phyloP scores from a whole-genome alignment of 1,284 basidiomycete genomes.

The Rhodofomes roseus region DNA sequence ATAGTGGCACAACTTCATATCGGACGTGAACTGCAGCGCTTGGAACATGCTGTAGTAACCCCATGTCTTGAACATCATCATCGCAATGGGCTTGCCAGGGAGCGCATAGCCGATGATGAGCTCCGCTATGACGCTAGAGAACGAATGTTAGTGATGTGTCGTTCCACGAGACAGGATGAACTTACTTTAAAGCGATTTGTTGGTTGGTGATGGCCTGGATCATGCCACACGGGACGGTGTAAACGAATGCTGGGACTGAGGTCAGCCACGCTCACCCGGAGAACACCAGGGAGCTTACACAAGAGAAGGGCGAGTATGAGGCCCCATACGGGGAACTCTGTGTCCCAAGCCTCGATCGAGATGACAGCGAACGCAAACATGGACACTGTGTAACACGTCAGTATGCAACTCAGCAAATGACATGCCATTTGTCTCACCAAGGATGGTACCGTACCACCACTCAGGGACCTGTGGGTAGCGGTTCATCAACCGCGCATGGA shows the following conservation, averaged over 20 bases:
- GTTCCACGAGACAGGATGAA: neutral
- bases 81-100: slow-evolving; percentile 44
- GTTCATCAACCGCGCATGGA: slow-evolving; percentile 59
- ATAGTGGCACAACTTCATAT: slow-evolving; percentile 73
- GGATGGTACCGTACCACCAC: slow-evolving; percentile 52
- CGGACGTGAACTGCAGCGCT: slow-evolving; percentile 49
- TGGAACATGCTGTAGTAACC: slow-evolving; percentile 43
- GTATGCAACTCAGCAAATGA: slow-evolving; percentile 26
- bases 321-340: slow-evolving; percentile 66
- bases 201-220: slow-evolving; percentile 54
- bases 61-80: slow-evolving; percentile 58
- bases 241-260: slow-evolving; percentile 30
- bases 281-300: slow-evolving; percentile 16
- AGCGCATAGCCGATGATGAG: slow-evolving; percentile 47
- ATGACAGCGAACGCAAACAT: slow-evolving; percentile 63
- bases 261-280: neutral
- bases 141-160: neutral
- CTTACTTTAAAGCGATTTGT: slow-evolving; percentile 42
- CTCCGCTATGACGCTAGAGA: slow-evolving; percentile 41
- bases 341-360: slow-evolving; percentile 67
- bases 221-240: slow-evolving; percentile 50
- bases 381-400: slow-evolving; percentile 25
- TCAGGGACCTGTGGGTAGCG: slow-evolving; percentile 59
- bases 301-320: slow-evolving; percentile 41
- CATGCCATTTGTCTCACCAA: slow-evolving; percentile 38